These are phyloP conservation scores for Tulasnella sp. DNA, from an alignment of 768 basidiomycete species.

Conservation along the genomic window DNA sequence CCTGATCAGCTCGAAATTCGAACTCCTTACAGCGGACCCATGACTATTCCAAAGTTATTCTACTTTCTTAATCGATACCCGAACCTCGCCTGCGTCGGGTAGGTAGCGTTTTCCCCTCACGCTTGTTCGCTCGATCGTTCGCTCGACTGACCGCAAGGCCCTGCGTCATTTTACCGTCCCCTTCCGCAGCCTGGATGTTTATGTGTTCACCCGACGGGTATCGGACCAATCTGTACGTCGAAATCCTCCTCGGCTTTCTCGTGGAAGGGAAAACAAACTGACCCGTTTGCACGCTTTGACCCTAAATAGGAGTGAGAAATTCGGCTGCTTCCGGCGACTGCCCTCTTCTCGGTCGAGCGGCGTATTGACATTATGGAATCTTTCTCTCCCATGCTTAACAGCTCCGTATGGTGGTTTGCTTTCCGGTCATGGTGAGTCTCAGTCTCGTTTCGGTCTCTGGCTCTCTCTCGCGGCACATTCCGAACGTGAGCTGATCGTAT, in stretches of 20 bases:
- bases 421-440: not conserved
- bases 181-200: not conserved
- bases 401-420: not conserved
- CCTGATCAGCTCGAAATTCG: not conserved
- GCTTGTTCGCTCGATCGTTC: not conserved
- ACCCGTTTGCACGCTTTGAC: not conserved
- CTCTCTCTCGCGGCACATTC: not conserved
- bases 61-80: not conserved
- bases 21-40: not conserved
- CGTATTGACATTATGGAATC: not conserved
- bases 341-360: not conserved
- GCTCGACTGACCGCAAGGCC: too few species aligned
- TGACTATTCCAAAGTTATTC: not conserved
- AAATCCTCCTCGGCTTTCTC: not conserved
- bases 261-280: not conserved
- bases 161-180: not conserved
- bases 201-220: not conserved
- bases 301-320: not conserved
- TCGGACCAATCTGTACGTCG: not conserved
- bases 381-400: not conserved
- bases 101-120: not conserved
- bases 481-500: not conserved
- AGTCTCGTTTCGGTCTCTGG: not conserved
- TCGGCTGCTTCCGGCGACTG: not conserved
- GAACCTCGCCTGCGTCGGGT: not conserved